phyloP scores from a whole-genome alignment of 805 yeast genomes.

The Groenewaldozyma tartarivorans region DNA sequence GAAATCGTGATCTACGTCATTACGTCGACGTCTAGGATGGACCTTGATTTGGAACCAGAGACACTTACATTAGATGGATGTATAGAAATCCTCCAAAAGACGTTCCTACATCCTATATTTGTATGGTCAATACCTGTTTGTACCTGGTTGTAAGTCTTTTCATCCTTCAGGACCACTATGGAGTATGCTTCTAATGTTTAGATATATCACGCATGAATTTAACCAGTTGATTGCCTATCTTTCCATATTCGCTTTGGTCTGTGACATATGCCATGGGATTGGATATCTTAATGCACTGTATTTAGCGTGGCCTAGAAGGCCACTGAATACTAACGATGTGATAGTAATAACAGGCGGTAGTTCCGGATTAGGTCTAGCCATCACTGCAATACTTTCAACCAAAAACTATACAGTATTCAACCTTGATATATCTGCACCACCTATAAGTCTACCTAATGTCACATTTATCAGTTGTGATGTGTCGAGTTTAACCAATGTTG shows the following conservation, averaged over 20 bases:
- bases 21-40: no score
- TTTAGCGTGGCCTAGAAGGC: background rate
- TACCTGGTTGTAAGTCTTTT: conserved; percentile 6
- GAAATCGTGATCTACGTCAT: no score
- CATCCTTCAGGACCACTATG: no score
- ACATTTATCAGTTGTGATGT: conserved; percentile 64
- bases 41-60: no score
- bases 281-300: background rate
- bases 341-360: conserved; percentile 80
- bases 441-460: conserved; percentile 33
- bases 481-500: conserved; percentile 39
- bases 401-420: conserved; percentile 49
- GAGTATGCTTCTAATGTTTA: no score
- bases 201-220: no score
- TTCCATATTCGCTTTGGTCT: no score
- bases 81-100: conserved; percentile 3
- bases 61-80: conserved; percentile 10
- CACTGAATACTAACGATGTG: conserved; percentile 34
- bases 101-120: conserved; percentile 10
- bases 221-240: no score
- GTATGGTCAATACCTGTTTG: conserved; percentile 8
- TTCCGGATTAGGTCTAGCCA: conserved; percentile 64
- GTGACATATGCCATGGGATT: background rate
- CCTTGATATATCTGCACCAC: conserved; percentile 46
- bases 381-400: conserved; percentile 40